Conservation (phyloP, 768 basidiomycete genomes). For the Leccinum boreale region DNA sequence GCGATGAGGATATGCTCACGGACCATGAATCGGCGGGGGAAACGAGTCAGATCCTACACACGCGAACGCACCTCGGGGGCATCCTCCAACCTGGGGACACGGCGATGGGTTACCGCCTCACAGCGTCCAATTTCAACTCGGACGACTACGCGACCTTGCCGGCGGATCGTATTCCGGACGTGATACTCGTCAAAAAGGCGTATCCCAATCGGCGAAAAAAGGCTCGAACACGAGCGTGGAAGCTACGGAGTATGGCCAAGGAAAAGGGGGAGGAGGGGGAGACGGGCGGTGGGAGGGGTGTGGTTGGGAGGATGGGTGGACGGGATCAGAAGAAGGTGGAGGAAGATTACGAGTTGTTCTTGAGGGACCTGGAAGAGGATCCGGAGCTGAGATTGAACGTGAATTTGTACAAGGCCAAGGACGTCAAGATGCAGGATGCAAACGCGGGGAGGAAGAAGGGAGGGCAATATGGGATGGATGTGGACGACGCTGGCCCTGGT, state of each 20-base stretch:
- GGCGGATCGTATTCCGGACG: conserved; percentile 73
- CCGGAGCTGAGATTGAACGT: conserved; percentile 83
- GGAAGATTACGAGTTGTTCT: conserved; percentile 94
- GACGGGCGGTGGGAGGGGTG: conserved; percentile 71
- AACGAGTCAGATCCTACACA: conserved; percentile 84
- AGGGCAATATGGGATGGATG: conserved; percentile 53
- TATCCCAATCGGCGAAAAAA: conserved; percentile 95
- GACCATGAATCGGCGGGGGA: conserved; percentile 58
- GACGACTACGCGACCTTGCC: conserved; percentile 73
- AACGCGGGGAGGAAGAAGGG: conserved; percentile 19
- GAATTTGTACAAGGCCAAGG: conserved; percentile 77
- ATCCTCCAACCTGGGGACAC: conserved; percentile 94
- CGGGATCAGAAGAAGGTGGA: conserved; percentile 91
- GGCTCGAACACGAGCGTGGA: conserved; percentile 80
- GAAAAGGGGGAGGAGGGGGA: conserved; percentile 87
- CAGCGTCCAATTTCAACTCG: conserved; percentile 90
- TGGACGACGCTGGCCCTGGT: conserved; percentile 47
- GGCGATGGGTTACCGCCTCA: conserved; percentile 86
- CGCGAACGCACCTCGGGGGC: conserved; percentile 92
- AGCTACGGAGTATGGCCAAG: conserved; percentile 87
- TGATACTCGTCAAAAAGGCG: conserved; percentile 91
- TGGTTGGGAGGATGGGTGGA: conserved; percentile 88
- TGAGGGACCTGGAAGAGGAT: conserved; percentile 93
- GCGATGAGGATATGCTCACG: conserved; percentile 51
- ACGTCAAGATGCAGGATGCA: conserved; percentile 51